Conservation (phyloP, 2,329 filamentous ascomycete species). For the Boeremia exigua region DNA sequence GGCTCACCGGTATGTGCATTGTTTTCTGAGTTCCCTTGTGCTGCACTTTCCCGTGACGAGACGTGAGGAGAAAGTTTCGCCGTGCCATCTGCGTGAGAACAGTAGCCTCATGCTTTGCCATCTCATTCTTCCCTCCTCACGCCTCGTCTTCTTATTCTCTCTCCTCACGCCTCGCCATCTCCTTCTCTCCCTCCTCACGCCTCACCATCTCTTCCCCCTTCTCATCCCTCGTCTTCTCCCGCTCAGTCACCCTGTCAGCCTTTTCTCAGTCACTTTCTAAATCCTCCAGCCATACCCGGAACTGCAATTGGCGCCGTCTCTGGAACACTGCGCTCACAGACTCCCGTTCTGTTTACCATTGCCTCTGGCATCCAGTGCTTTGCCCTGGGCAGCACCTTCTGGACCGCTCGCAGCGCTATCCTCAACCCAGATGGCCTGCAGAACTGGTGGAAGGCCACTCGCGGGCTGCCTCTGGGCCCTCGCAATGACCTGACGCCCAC, state of each 20-base stretch:
- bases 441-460: conserved; percentile 41
- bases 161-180: no score
- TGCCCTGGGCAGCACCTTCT: conserved; percentile 76
- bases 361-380: conserved; percentile 82
- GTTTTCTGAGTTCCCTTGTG: not conserved
- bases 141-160: no score
- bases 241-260: no score
- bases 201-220: no score
- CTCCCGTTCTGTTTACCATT: conserved; percentile 71
- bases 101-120: no score
- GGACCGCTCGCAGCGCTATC: conserved; percentile 62
- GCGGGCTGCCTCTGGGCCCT: conserved; percentile 28
- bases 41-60: no score
- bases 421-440: conserved; percentile 42
- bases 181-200: no score
- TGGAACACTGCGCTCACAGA: conserved; percentile 66
- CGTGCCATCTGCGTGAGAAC: no score
- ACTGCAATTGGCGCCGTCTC: conserved; percentile 60
- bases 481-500: conserved; percentile 56
- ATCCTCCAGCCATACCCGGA: conserved; percentile 64
- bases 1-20: conserved; percentile 36
- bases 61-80: no score
- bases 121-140: no score
- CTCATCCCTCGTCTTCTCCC: no score
- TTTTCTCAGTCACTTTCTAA: no score